These are phyloP conservation scores for Rhizophagus clarus DNA, from an alignment of 192 early-diverging fungal genomes.

Conservation along the genomic window DNA sequence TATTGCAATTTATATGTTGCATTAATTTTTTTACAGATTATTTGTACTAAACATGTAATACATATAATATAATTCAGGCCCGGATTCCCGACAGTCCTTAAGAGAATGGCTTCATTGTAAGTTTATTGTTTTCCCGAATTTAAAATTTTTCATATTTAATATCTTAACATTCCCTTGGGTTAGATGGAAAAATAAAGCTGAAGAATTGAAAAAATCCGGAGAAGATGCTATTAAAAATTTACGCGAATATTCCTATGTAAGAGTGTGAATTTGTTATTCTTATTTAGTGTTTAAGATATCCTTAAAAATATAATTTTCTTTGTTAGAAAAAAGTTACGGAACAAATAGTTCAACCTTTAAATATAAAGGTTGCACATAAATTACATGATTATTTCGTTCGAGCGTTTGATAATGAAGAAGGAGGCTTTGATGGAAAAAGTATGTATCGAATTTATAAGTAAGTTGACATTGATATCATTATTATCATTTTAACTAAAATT, in stretches of 20 bases:
- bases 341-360: neutral
- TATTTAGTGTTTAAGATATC: too few species aligned
- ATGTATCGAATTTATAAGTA: neutral
- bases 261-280: neutral
- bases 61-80: slow-evolving; percentile 25
- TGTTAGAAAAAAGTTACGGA: slow-evolving; percentile 18
- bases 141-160: neutral
- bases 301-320: neutral
- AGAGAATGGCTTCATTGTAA: slow-evolving; percentile 34
- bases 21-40: neutral
- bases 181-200: slow-evolving; percentile 47
- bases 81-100: slow-evolving; percentile 43
- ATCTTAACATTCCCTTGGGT: too few species aligned
- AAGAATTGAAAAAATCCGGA: slow-evolving; percentile 39
- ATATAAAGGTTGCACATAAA: slow-evolving; percentile 33
- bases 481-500: too few species aligned
- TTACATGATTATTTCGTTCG: slow-evolving; percentile 42
- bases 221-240: slow-evolving; percentile 46
- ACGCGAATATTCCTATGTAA: slow-evolving; percentile 20
- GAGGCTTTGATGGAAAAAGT: slow-evolving; percentile 53
- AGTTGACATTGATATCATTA: too few species aligned
- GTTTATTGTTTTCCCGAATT: neutral
- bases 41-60: neutral
- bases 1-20: neutral
- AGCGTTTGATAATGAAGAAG: slow-evolving; percentile 48